phyloP scores from a whole-genome alignment of 768 basidiomycete species.

The Russula vinacea region DNA sequence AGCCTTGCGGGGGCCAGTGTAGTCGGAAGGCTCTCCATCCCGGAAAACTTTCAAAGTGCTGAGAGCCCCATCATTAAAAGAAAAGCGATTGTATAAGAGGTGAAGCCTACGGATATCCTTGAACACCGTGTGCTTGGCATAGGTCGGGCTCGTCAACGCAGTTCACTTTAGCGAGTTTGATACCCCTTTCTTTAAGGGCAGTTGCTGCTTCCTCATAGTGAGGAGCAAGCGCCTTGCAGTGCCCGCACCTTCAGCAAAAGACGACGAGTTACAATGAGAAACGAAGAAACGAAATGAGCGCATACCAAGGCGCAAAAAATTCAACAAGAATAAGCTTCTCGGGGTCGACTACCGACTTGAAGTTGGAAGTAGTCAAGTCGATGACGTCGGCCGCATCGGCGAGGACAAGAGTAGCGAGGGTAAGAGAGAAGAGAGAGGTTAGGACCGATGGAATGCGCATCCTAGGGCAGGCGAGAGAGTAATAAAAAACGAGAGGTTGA shows the following conservation, averaged over 20 bases:
- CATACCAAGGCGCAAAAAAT: constrained; percentile 88
- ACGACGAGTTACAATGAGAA: neutral
- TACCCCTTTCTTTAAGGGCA: constrained; percentile 80
- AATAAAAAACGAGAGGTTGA: neutral
- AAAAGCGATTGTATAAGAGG: neutral
- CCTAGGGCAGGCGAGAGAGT: constrained; percentile 34
- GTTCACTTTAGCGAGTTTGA: constrained; percentile 94
- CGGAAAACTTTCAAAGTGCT: constrained; percentile 92
- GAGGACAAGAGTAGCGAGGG: constrained; percentile 52
- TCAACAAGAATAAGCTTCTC: constrained; percentile 85
- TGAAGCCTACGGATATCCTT: constrained; percentile 85
- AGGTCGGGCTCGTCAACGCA: constrained; percentile 93
- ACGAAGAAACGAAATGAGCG: neutral
- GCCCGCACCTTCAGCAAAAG: constrained; percentile 68
- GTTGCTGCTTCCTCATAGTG: constrained; percentile 95
- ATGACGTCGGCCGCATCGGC: constrained; percentile 71
- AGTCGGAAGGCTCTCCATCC: constrained; percentile 75
- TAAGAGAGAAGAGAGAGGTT: constrained; percentile 50
- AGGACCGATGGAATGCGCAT: constrained; percentile 64
- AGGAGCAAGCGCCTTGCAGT: constrained; percentile 93
- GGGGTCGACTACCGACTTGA: constrained; percentile 59
- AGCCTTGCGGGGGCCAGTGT: constrained; percentile 84
- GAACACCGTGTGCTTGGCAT: constrained; percentile 82
- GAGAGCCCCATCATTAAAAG: neutral
- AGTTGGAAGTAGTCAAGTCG: constrained; percentile 64